Evolutionary conservation across 345 rosid genomes (phyloP).

Genomic region (Camelina hispida): DNA sequence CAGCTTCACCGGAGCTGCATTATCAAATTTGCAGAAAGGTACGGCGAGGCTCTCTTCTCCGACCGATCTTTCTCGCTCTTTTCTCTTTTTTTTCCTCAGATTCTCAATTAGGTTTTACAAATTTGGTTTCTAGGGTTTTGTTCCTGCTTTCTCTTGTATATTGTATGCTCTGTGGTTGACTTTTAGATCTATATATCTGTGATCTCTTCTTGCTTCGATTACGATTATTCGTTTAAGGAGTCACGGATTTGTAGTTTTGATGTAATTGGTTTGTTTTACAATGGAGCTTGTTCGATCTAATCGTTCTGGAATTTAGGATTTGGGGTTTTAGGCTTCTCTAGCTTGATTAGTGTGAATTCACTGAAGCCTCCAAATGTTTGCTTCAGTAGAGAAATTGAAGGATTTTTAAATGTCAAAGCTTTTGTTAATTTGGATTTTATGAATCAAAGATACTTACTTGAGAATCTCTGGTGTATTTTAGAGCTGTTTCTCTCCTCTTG

Average conservation of each 20-base stretch:
- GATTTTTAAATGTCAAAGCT: background rate
- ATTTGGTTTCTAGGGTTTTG: slow-evolving; percentile 16
- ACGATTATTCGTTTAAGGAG: background rate
- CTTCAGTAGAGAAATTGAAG: background rate
- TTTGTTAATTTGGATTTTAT: background rate
- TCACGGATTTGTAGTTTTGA: slow-evolving; percentile 9
- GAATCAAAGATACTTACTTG: background rate
- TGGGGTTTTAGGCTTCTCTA: background rate
- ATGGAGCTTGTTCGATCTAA: slow-evolving; percentile 26
- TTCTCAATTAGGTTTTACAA: background rate
- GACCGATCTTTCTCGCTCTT: background rate
- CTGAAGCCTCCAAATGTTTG: background rate
- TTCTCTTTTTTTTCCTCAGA: slow-evolving; percentile 12
- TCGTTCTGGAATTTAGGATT: slow-evolving; percentile 14
- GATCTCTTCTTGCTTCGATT: slow-evolving; percentile 24
- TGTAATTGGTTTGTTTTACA: slow-evolving; percentile 27
- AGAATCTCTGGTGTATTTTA: background rate
- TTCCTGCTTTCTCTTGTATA: background rate
- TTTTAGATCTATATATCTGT: slow-evolving; percentile 27
- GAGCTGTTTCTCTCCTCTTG: slow-evolving; percentile 7
- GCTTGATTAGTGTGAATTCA: slow-evolving; percentile 26
- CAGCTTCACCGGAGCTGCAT: slow-evolving; percentile 35
- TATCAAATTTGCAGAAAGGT: slow-evolving; percentile 5
- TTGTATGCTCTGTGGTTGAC: slow-evolving; percentile 36
- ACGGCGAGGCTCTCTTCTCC: slow-evolving; percentile 13